Percentiles rank a stretch among this genome's conserved stretches.
Evolutionary conservation across 108 stramenopile genomes (phyloP).

Genomic region (Skeletonema grethae): DNA sequence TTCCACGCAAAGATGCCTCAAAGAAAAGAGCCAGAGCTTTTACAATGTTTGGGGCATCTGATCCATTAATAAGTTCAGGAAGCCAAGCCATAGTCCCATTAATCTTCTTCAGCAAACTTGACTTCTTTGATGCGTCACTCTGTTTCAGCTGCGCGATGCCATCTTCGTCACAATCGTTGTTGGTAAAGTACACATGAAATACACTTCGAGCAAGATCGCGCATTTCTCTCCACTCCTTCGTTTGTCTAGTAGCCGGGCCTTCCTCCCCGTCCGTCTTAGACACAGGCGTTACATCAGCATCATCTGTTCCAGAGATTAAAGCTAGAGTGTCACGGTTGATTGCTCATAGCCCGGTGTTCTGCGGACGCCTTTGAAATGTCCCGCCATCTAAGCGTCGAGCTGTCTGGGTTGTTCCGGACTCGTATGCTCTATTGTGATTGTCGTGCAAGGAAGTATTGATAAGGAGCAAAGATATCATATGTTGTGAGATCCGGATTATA

Average conservation of each 20-base stretch:
- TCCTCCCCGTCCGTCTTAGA: background rate
- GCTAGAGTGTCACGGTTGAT: too few relatives aligned
- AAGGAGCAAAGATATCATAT: background rate
- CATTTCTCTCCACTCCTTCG: too few relatives aligned
- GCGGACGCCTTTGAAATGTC: background rate
- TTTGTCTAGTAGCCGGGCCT: too few relatives aligned
- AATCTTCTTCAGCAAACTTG: background rate
- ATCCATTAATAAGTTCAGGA: background rate
- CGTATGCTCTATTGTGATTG: background rate
- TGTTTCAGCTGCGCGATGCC: background rate
- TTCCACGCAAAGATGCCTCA: constrained; percentile 28
- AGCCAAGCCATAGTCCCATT: constrained; percentile 31
- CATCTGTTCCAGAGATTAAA: constrained; percentile 18
- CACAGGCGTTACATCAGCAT: background rate
- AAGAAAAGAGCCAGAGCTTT: constrained; percentile 13
- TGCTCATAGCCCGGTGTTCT: too few relatives aligned
- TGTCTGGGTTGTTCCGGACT: background rate
- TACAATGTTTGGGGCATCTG: background rate
- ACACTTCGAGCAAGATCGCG: constrained; percentile 11
- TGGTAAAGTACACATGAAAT: constrained; percentile 18
- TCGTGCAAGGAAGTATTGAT: too few relatives aligned
- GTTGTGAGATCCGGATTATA: background rate
- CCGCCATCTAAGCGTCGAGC: constrained; percentile 1
- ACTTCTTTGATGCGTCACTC: background rate
- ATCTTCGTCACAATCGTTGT: background rate